Evolutionary conservation across 2,329 filamentous ascomycete species (phyloP).

Genomic region (Emericellopsis cladophorae): DNA sequence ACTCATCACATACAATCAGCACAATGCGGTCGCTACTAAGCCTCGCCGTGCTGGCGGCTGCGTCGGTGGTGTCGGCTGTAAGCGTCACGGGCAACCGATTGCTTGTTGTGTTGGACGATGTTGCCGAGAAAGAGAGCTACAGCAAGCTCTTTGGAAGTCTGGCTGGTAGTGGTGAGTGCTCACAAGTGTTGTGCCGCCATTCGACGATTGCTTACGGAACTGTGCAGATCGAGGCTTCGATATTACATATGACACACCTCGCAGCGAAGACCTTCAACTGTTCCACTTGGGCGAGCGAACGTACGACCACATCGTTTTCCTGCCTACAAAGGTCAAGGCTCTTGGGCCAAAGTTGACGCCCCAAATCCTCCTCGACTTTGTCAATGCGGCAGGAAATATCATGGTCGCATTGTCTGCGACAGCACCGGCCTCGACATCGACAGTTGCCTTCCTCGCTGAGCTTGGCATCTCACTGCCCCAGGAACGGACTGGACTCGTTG

Average conservation of each 20-base stretch:
- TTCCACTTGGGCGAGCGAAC: conserved; percentile 78
- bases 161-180: conserved; percentile 33
- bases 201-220: conserved; percentile 9
- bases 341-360: conserved; percentile 83
- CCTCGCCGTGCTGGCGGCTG: conserved; percentile 53
- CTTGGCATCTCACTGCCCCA: conserved; percentile 79
- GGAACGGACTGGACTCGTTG: conserved; percentile 73
- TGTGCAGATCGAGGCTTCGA: conserved; percentile 66
- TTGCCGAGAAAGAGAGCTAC: conserved; percentile 69
- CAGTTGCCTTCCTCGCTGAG: conserved; percentile 72
- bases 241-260: conserved; percentile 71
- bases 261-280: conserved; percentile 62
- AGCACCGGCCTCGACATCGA: conserved; percentile 54
- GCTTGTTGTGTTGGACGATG: conserved; percentile 77
- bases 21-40: conserved; percentile 64
- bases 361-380: conserved; percentile 75
- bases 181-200: too few species aligned
- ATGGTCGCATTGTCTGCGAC: conserved; percentile 71
- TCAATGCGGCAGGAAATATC: conserved; percentile 86
- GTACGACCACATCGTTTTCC: conserved; percentile 83
- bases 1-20: not conserved
- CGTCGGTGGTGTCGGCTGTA: conserved; percentile 57
- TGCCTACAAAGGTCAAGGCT: conserved; percentile 84
- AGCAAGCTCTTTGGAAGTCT: conserved; percentile 69
- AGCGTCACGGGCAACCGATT: conserved; percentile 71